Base-by-base conservation (phyloP, 2,329 filamentous ascomycete genomes). In the Gnomoniopsis smithogilvyi region DNA sequence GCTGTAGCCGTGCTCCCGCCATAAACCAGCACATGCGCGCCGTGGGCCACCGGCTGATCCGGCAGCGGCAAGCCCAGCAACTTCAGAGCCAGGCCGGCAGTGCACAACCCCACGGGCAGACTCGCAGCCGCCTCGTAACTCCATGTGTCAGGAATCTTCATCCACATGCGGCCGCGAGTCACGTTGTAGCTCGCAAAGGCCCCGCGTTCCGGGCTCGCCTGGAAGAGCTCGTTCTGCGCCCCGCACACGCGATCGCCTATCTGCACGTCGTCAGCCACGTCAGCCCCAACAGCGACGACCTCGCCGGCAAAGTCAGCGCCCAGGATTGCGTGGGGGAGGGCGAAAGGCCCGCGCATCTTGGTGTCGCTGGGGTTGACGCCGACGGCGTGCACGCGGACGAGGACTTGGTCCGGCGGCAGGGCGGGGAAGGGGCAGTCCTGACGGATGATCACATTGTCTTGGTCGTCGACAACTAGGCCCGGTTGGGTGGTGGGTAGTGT, bases 331-430 rank as follows among this genome's bases (percentile, higher is more conserved):
- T 65, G 66, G 8, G 60, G 4, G 57, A 62, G 0, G 64, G 57
- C 12, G 56, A 62, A 22, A 64, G 62, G 26, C 65, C 69, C 34
- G 65, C 33, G 61, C 69, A 67, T 50, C 72, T 72, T 26, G 60
- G 62, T 57, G 72, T 70, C 38, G 57, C 62, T 50, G 2, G 69
- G 70, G 60, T 71, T 73, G 33, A 73, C 52, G 21, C 66, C 70
- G 1, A 72, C 67, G 4, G 68, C 65, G 14, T 19, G 26, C 33
- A 43, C 57, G 53, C 21, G 22, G 45, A 51, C 19, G n/a, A 54
- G 36, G 30, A 26, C 51, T n/a, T 36, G 14, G 7, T 59, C 45
- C 38, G 15, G 14, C 26, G 6, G 21, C 8, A 50, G 47, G 21
- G 11, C 3, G 7, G 47, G 47, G 3, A 3, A 30, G 7, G 47